Base-by-base conservation (phyloP, 306 rosid genomes). In the Heteromeles arbutifolia region DNA sequence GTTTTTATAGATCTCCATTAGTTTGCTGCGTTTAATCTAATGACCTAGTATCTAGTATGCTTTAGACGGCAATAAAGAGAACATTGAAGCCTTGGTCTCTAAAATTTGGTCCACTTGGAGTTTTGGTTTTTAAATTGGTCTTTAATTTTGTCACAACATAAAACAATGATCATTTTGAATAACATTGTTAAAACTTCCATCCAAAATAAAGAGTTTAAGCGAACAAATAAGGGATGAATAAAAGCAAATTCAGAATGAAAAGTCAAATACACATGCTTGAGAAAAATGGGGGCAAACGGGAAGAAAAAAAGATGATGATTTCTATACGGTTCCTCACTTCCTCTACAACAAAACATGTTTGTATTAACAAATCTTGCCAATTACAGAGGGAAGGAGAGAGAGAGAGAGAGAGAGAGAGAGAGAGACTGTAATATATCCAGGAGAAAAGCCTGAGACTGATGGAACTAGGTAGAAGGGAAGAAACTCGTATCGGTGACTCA, bases 311-410 rank as follows among this genome's bases (percentile, higher is more conserved):
- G 19, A 1, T 2, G n/a, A 10, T 26, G 77, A 44, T 43, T 26
- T 29, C 54, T 64, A 54, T 39, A 52, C 24, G 50, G 54, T 70
- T 81, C 65, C 77, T 80, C 80, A 31, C 53, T 70, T 81, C 65
- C 79, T 75, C 78, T 72, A 67, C 73, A 83, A 43, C 43, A 39
- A 67, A 74, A 68, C 37, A 62, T 65, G 45, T 48, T 34, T 28
- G 74, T 72, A 70, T 67, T 66, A 70, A 74, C 73, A 41, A 62
- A 10, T 54, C 53, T 22, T 52, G 74, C 73, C 48, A 52, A 69
- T 39, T 77, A 82, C 76, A 80, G 73, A 69, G 25, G 15, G 64
- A 1, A 18, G 0, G 8, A 24, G 21, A 67, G 22, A 32, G 44
- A 34, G 64, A 4, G 29, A n/a, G 7, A 37, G 21, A 74, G 28